Evolutionary conservation across 305 asterid genomes (phyloP), one percentile per base, ranked within the genome.

Genomic region (Fraxinus floribunda): DNA sequence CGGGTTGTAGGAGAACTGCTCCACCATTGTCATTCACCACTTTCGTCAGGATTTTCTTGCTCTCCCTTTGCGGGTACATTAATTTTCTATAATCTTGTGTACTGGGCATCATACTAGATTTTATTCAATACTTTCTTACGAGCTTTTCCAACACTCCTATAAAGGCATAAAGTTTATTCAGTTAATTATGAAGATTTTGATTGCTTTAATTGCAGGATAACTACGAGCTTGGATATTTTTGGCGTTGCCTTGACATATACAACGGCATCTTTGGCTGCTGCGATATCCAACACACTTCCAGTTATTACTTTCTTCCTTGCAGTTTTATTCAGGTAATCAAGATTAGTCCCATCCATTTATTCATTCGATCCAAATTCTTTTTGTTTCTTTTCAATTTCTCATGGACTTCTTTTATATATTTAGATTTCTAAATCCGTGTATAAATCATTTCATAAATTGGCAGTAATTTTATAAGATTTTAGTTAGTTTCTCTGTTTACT

Each of bases 241-340:
- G 91, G 95, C 5, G 89, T 95, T 77, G 97, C 89, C 16, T 88
- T 95, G 84, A 90, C 88, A 86, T 88, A 95, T 66, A 95, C 99
- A 22, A 84, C 98, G 24, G 99, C 99, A 55, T 86, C 98, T 32
- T 78, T 94, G 86, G 99, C 96, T 35, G 98, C 99, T 74, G 99
- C 99, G 32, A 87, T 95, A 49, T 78, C 97, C 44, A 95, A 95
- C 81, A 90, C 96, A 6, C 92, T 95, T 26, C 99, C 98, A 5
- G 97, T 92, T 34, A 89, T 93, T 24, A 95, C 98, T 38, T 95
- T 95, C 89, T 88, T 94, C 85, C 90, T 95, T 75, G 99, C 99
- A 0, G 84, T 95, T 87, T 64, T 95, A 4, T 80, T 93, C 24
- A 85, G 99, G 99, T 95, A 91, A 76, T 3, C 7, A 52, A 60